phyloP scores from a whole-genome alignment of 495 filamentous ascomycete genomes.

The Penicillium nucicola region DNA sequence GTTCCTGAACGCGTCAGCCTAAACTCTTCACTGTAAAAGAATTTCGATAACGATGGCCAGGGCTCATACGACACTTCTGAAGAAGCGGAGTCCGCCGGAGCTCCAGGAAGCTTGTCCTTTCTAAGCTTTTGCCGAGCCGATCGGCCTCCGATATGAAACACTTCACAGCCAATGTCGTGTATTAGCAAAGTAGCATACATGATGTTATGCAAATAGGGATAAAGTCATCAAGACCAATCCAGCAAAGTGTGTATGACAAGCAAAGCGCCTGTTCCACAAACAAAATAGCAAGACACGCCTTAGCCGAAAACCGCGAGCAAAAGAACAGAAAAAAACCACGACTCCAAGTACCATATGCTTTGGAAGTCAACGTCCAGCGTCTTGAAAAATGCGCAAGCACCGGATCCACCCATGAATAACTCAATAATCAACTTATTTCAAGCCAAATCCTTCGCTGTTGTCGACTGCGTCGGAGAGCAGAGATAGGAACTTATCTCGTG shows the following conservation, averaged over 20 bases:
- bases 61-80: not conserved
- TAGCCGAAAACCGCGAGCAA: too few species aligned
- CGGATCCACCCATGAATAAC: not conserved
- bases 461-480: conserved; percentile 82
- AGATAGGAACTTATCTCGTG: conserved; percentile 60
- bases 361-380: conserved; percentile 13
- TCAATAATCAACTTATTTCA: conserved; percentile 66
- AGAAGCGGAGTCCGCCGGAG: conserved; percentile 15
- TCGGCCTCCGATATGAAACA: too few species aligned
- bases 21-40: not conserved
- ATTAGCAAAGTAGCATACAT: not conserved
- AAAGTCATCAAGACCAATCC: not conserved
- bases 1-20: not conserved
- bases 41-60: not conserved
- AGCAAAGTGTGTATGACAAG: not conserved
- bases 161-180: not conserved
- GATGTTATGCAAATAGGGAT: not conserved
- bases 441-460: conserved; percentile 91
- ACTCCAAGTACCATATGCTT: not conserved
- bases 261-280: not conserved
- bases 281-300: not conserved
- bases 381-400: conserved; percentile 1
- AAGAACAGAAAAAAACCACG: not conserved
- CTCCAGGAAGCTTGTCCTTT: conserved; percentile 14
- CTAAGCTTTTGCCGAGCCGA: conserved; percentile 11